A percentile compares a stretch with the other conserved stretches of the same genome.
These are phyloP conservation scores for Pythium aquatile DNA, from an alignment of 352 stramenopile species.

Conservation along the genomic window DNA sequence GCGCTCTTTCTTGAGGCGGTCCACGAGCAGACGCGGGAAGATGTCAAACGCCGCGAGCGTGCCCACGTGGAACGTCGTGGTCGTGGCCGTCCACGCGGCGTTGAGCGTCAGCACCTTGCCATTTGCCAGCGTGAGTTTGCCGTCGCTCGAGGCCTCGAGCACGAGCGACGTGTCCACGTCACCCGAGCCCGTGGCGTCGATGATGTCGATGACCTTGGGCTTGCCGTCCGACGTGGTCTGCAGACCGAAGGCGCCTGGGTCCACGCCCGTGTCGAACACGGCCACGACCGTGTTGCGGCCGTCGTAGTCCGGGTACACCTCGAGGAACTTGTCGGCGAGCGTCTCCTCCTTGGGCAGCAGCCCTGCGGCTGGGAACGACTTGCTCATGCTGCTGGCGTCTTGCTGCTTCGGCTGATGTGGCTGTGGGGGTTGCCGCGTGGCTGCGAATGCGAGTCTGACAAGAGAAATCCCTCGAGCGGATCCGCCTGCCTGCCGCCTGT, in stretches of 20 bases:
- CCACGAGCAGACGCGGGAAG: slow-evolving; percentile 75
- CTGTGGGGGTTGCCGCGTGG: slow-evolving; percentile 1
- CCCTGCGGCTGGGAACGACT: slow-evolving; percentile 59
- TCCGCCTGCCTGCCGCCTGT: too few relatives aligned
- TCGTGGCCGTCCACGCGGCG: slow-evolving; percentile 48
- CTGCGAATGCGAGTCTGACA: slow-evolving; percentile 5
- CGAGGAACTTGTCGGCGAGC: slow-evolving; percentile 73
- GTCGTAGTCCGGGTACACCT: slow-evolving; percentile 85
- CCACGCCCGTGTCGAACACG: slow-evolving; percentile 96
- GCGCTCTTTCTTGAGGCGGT: slow-evolving; percentile 81
- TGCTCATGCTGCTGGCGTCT: slow-evolving; percentile 29
- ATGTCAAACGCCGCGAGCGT: slow-evolving; percentile 86
- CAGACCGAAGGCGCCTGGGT: slow-evolving; percentile 88
- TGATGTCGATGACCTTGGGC: slow-evolving; percentile 94
- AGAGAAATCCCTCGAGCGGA: not conserved
- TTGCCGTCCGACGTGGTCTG: slow-evolving; percentile 82
- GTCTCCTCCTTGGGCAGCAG: slow-evolving; percentile 93
- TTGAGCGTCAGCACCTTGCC: slow-evolving; percentile 74
- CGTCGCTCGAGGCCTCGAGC: slow-evolving; percentile 47
- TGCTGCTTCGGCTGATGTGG: not conserved
- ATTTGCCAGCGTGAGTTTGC: slow-evolving; percentile 38
- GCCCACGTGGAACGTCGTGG: slow-evolving; percentile 78
- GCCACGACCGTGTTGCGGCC: slow-evolving; percentile 90
- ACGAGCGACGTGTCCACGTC: slow-evolving; percentile 90
- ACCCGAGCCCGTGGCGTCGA: slow-evolving; percentile 93